Base-by-base conservation (phyloP, 306 rosid species). In the Sophora flavescens region DNA sequence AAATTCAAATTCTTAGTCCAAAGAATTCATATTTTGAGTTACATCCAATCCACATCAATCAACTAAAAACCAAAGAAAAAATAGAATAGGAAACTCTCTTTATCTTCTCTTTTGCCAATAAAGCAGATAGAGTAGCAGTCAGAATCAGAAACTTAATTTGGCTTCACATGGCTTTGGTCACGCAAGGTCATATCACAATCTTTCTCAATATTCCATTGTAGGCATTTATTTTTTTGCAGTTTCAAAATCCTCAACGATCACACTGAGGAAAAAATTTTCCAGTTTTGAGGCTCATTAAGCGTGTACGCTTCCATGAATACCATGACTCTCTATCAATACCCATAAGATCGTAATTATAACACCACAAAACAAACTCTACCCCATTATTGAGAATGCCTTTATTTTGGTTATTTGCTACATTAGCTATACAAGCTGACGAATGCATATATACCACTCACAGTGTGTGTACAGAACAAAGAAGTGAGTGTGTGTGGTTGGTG, bases 131-230 rank as follows among this genome's bases (percentile, higher is more conserved):
- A 70, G 58, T 15, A 64, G 82, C 64, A 83, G 86, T 78, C 42
- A 72, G 17, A 77, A 59, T 72, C 82, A 61, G 62, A 8, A 8
- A 58, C 62, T 59, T 66, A 32, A 65, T 38, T 8, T 82, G 59
- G 82, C 30, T 30, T 15, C 42, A 9, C 60, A 30, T 60, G 61
- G 64, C 30, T 39, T 74, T 36, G 57, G 79, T 84, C 79, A 84
- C 62, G 69, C 80, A 77, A 72, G 58, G 88, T 84, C 88, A 63
- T 69, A 39, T 78, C 88, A 78, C 76, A 78, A 58, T 78, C 84
- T 84, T 70, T 83, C 72, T 83, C 84, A 70, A 79, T 54, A 51
- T 63, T 70, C 82, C 82, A 44, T 16, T 45, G 79, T 63, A 13
- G 13, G 74, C 6, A 47, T 4, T 35, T 5, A 18, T 63, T n/a